Evolutionary conservation across 129 eudicot genomes (phyloP).

Genomic region (Escallonia herrerae): DNA sequence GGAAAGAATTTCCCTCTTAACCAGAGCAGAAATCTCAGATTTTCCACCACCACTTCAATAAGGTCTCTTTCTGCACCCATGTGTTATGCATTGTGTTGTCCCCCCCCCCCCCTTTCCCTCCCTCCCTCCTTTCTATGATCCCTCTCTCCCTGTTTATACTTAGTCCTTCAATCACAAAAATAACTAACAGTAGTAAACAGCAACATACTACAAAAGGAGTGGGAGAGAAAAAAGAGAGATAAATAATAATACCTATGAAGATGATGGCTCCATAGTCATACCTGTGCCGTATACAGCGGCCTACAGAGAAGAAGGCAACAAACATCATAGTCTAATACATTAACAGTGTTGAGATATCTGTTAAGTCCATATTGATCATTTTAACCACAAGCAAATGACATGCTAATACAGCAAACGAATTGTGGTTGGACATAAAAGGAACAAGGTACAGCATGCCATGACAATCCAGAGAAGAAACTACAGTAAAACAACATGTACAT

Average conservation of each 20-base stretch:
- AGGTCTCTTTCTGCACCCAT: too few relatives aligned
- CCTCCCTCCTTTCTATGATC: too few relatives aligned
- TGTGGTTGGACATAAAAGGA: not conserved
- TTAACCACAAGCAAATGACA: not conserved
- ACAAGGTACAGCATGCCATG: not conserved
- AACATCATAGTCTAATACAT: conserved; percentile 1
- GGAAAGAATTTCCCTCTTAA: too few relatives aligned
- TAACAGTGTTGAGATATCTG: not conserved
- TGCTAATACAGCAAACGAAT: not conserved
- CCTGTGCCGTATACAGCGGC: conserved; percentile 91
- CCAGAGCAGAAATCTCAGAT: too few relatives aligned
- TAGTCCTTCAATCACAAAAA: too few relatives aligned
- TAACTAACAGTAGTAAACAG: not conserved
- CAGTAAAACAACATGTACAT: not conserved
- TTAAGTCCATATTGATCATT: not conserved
- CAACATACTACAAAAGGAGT: not conserved
- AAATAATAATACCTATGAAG: conserved; percentile 52
- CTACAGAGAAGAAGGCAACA: conserved; percentile 31
- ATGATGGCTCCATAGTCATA: conserved; percentile 93
- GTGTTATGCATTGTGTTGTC: too few relatives aligned
- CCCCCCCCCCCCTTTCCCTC: too few relatives aligned
- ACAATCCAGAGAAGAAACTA: not conserved
- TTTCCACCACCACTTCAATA: too few relatives aligned
- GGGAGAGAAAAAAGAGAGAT: not conserved
- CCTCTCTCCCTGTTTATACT: too few relatives aligned